Evolutionary conservation across 345 rosid genomes (phyloP).

Genomic region (Arabis alpina): DNA sequence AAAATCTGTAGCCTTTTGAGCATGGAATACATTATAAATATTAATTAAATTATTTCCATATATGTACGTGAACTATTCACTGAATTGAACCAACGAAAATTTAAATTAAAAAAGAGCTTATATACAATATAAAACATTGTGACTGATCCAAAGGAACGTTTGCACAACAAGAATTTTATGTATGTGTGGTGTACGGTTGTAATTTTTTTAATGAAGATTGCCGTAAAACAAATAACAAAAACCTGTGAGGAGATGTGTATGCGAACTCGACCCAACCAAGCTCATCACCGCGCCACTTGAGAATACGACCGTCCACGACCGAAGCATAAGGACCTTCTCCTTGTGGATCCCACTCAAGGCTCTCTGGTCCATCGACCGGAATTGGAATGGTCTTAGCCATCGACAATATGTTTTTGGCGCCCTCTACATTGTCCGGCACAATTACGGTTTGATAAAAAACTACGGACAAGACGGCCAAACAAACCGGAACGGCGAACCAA

Average conservation of each 20-base stretch:
- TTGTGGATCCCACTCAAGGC: constrained; percentile 37
- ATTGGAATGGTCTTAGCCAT: constrained; percentile 36
- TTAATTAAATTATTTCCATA: too few relatives aligned
- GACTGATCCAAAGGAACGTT: too few relatives aligned
- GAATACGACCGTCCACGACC: constrained; percentile 40
- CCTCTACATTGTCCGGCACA: constrained; percentile 11
- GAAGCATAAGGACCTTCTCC: constrained; percentile 45
- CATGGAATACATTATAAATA: too few relatives aligned
- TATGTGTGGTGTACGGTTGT: background rate
- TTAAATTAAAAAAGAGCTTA: background rate
- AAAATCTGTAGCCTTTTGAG: background rate
- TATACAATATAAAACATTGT: too few relatives aligned
- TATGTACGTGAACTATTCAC: background rate
- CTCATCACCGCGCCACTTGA: constrained; percentile 42
- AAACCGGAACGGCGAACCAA: constrained; percentile 17
- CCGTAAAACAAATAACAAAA: background rate
- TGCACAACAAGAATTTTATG: background rate
- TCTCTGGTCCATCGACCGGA: constrained; percentile 44
- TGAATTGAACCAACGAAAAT: background rate
- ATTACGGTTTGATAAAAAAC: background rate
- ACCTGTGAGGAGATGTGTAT: constrained; percentile 57
- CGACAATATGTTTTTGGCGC: constrained; percentile 18
- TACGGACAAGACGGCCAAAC: constrained; percentile 16
- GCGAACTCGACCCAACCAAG: constrained; percentile 69
- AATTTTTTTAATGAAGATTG: too few relatives aligned